These are phyloP conservation scores for Blastocystis sp. DNA, from an alignment of 352 stramenopile genomes.

Conservation along the genomic window DNA sequence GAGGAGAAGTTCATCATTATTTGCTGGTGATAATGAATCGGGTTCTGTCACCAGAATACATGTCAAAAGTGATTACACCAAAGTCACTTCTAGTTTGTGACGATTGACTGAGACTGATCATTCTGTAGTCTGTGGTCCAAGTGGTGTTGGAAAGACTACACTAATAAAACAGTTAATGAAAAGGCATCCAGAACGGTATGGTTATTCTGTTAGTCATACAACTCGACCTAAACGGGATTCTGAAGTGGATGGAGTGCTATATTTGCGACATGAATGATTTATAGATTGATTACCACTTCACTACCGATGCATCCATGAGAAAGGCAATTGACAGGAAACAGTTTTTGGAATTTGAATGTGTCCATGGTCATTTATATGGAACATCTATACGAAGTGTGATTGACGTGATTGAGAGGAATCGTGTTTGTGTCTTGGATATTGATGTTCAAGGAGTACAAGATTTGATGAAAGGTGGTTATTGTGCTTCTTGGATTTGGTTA, in stretches of 20 bases:
- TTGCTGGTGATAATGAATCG: not conserved
- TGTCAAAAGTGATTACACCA: not conserved
- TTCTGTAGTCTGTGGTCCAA: slow-evolving; percentile 77
- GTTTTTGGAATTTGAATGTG: slow-evolving; percentile 79
- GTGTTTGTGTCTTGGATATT: slow-evolving; percentile 83
- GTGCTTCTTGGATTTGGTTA: slow-evolving; percentile 77
- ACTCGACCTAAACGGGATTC: slow-evolving; percentile 68
- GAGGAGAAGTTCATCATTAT: not conserved
- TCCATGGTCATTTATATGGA: slow-evolving; percentile 83
- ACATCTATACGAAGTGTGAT: slow-evolving; percentile 75
- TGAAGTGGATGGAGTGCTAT: slow-evolving; percentile 10
- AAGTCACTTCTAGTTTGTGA: slow-evolving; percentile 37
- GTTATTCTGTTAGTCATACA: slow-evolving; percentile 82
- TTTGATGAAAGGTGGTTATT: slow-evolving; percentile 70
- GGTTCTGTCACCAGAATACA: not conserved
- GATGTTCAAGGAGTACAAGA: slow-evolving; percentile 79
- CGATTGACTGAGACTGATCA: not conserved
- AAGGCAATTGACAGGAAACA: slow-evolving; percentile 72
- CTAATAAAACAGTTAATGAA: slow-evolving; percentile 77
- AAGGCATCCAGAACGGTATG: slow-evolving; percentile 75
- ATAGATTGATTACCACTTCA: slow-evolving; percentile 80
- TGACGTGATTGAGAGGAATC: slow-evolving; percentile 72
- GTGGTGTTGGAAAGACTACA: slow-evolving; percentile 82
- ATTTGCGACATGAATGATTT: not conserved
- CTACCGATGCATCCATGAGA: slow-evolving; percentile 71